Base-by-base conservation (phyloP, 148 eudicot species). In the Hydrangea macrophylla region DNA sequence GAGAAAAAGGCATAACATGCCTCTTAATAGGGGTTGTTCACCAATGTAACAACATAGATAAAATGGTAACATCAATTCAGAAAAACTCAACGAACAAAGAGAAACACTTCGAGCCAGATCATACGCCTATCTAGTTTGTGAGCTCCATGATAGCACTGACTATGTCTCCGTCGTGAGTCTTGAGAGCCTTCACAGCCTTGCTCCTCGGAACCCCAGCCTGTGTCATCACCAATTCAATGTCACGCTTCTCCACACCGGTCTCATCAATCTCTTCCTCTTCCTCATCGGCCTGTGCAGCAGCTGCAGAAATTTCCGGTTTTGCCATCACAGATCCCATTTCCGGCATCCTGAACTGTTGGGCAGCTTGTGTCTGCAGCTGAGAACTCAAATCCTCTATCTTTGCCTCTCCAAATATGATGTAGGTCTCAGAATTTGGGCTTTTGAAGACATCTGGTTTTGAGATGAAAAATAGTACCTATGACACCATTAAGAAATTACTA, bases 371-470 rank as follows among this genome's bases (percentile, higher is more conserved):
- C 76, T 90, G 96, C 65, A 90, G 78, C 79, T 90, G 96, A 55
- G 96, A 88, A 85, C 93, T 90, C 80, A 88, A 78, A 69, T 90
- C 96, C 81, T 90, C 96, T 1, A 88, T 82, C 89, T 88, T 90
- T 1, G 96, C 93, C 64, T 90, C 96, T 55, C 96, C 93, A 53
- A 87, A 87, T 20, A 90, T 90, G 70, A 90, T 76, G 58, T 90
- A 87, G 60, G 96, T 90, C 66, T 88, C 93, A 17, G 93, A 86
- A 48, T 88, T 77, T 0, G 89, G 96, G 74, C 96, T 90, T 75
- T 88, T 90, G 84, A 88, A 90, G 55, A 90, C 91, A 69, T 90
- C 90, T 7, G 91, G 93, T 65, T 88, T 86, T 8, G 89, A 86
- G 82, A 90, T 90, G 79, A 84, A 86, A 67, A 88, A 90, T 71